phyloP scores from a whole-genome alignment of 805 yeast genomes.

The Saccharomycopsis schoenii region DNA sequence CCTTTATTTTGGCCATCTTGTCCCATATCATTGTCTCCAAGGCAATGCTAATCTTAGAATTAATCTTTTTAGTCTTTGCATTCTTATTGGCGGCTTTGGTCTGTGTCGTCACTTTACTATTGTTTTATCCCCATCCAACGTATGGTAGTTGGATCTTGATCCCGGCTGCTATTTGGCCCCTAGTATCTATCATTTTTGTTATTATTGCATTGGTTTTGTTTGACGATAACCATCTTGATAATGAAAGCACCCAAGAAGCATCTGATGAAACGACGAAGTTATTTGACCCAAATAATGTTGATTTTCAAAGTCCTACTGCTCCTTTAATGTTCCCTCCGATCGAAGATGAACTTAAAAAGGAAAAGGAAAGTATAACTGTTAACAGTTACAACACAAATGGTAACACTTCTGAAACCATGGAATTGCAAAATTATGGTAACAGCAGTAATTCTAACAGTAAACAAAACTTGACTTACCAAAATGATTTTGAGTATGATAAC shows the following conservation, averaged over 20 bases:
- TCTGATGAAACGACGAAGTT: not conserved
- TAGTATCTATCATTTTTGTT: conserved; percentile 42
- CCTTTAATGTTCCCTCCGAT: not conserved
- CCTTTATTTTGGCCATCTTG: conserved; percentile 30
- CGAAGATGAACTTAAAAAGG: not conserved
- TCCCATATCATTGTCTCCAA: conserved; percentile 24
- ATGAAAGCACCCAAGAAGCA: conserved; percentile 2
- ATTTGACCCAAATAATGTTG: not conserved
- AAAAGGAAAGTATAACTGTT: not conserved
- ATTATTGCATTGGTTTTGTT: conserved; percentile 29
- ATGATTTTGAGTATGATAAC: not conserved
- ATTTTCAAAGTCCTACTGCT: not conserved
- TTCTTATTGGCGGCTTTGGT: conserved; percentile 46
- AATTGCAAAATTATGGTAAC: not conserved
- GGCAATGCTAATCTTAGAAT: conserved; percentile 32
- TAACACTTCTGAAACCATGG: not conserved
- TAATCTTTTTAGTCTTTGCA: conserved; percentile 37
- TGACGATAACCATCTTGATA: conserved; percentile 10
- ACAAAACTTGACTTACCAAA: not conserved
- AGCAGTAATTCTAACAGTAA: not conserved
- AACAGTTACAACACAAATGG: not conserved
- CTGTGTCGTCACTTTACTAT: conserved; percentile 44
- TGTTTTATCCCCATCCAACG: conserved; percentile 52
- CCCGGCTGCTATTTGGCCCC: conserved; percentile 51
- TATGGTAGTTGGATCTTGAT: conserved; percentile 72